These are phyloP conservation scores for Lycium barbarum DNA, from an alignment of 257 asterid genomes.

Conservation along the genomic window DNA sequence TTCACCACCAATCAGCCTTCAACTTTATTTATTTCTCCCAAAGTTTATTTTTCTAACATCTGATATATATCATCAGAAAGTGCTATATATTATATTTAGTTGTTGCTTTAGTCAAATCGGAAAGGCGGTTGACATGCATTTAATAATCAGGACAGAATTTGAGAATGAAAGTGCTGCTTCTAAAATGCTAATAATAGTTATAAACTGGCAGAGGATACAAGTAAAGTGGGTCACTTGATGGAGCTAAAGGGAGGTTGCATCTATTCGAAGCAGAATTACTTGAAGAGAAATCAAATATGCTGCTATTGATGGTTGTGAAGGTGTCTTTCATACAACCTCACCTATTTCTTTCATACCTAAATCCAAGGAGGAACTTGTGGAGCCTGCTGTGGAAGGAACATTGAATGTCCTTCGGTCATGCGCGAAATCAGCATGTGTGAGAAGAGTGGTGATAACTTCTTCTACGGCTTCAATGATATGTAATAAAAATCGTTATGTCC, in stretches of 20 bases:
- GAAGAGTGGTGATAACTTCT: conserved; percentile 62
- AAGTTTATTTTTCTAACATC: too few species aligned
- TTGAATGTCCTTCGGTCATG: conserved; percentile 60
- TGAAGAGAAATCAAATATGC: conserved; percentile 57
- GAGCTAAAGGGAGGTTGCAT: conserved; percentile 62
- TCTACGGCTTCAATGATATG: conserved; percentile 43
- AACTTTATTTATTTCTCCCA: too few species aligned
- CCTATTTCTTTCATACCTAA: conserved; percentile 45
- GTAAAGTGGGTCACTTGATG: conserved; percentile 59
- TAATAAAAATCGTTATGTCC: conserved; percentile 35
- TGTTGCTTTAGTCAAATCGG: too few species aligned
- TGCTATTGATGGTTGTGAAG: conserved; percentile 60
- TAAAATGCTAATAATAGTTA: neutral
- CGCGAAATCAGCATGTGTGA: conserved; percentile 39
- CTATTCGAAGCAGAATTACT: conserved; percentile 54
- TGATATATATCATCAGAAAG: too few species aligned
- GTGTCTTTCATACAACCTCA: conserved; percentile 71
- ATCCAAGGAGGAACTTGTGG: conserved; percentile 57
- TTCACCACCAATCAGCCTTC: too few species aligned
- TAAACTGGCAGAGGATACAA: conserved; percentile 50
- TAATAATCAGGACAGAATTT: too few species aligned
- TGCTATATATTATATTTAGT: too few species aligned
- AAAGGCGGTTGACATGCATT: too few species aligned
- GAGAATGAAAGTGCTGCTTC: neutral
- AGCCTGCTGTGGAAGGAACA: conserved; percentile 66